Evolutionary conservation across 495 filamentous ascomycete genomes (phyloP).

Genomic region (Umbilicaria muhlenbergii): DNA sequence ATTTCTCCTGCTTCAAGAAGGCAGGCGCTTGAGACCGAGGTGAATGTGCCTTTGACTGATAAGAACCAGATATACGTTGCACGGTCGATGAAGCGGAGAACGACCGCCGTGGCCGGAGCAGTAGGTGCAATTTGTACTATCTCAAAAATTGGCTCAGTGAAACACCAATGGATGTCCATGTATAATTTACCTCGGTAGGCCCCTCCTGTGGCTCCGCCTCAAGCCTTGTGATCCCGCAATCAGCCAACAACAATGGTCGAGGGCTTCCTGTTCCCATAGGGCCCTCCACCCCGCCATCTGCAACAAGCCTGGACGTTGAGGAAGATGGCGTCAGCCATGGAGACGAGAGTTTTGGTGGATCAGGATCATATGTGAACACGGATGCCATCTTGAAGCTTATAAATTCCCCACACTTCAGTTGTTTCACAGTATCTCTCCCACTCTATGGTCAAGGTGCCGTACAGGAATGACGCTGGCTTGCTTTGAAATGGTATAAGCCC

Average conservation of each 20-base stretch:
- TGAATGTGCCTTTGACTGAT: slow-evolving; percentile 31
- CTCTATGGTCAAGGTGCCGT: too few relatives aligned
- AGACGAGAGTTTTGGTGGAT: slow-evolving; percentile 73
- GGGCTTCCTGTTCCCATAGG: slow-evolving; percentile 10
- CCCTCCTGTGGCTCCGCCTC: slow-evolving; percentile 88
- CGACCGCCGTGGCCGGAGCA: slow-evolving; percentile 60
- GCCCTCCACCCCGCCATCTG: background rate
- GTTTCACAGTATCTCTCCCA: too few relatives aligned
- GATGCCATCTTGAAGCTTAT: slow-evolving; percentile 54
- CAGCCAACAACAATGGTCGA: slow-evolving; percentile 40
- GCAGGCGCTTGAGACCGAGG: background rate
- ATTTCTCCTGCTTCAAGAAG: slow-evolving; percentile 6
- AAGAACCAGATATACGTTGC: slow-evolving; percentile 40
- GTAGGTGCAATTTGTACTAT: slow-evolving; percentile 88
- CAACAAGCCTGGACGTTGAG: background rate
- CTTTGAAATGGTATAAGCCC: slow-evolving; percentile 9
- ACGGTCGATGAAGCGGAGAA: slow-evolving; percentile 51
- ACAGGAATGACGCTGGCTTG: slow-evolving; percentile 1
- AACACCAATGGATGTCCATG: too few relatives aligned
- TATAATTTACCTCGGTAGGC: slow-evolving; percentile 37
- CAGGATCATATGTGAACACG: slow-evolving; percentile 87
- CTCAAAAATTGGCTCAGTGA: too few relatives aligned
- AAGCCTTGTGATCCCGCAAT: slow-evolving; percentile 59
- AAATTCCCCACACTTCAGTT: too few relatives aligned
- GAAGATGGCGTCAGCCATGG: slow-evolving; percentile 54